Evolutionary conservation across 345 rosid species (phyloP).

Genomic region (Bruguiera gymnorhiza): DNA sequence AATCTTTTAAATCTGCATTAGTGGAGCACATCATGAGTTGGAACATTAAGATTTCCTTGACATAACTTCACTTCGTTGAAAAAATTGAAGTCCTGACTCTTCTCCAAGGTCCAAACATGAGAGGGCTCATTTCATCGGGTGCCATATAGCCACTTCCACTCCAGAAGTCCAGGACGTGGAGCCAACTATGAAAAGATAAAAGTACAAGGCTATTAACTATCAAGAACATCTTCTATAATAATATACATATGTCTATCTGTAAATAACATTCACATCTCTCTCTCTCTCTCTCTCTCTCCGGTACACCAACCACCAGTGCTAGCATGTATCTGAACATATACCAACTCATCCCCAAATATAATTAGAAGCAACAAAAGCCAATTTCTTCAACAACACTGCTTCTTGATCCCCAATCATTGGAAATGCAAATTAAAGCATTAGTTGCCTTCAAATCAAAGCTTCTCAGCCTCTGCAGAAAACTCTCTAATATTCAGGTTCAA

Average conservation of each 20-base stretch:
- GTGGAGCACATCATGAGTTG: too few species aligned
- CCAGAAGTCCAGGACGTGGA: conserved; percentile 11
- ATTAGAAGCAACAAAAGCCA: conserved; percentile 6
- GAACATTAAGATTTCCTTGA: too few species aligned
- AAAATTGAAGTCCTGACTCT: too few species aligned
- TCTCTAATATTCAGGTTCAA: conserved; percentile 43
- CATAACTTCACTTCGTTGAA: too few species aligned
- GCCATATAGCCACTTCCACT: neutral
- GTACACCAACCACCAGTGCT: conserved; percentile 9
- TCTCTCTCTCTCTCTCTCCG: conserved; percentile 10
- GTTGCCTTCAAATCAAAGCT: conserved; percentile 58
- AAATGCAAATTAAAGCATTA: conserved; percentile 53
- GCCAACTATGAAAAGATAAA: neutral
- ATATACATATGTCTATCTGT: too few species aligned
- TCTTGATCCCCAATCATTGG: conserved; percentile 12
- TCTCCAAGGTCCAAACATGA: too few species aligned
- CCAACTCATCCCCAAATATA: neutral
- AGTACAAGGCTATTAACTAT: neutral
- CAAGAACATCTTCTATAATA: neutral
- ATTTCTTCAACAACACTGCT: conserved; percentile 23
- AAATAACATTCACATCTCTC: too few species aligned
- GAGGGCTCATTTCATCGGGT: conserved; percentile 5
- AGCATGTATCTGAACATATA: neutral
- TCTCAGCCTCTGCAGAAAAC: conserved; percentile 46
- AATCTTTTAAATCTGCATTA: too few species aligned